Evolutionary conservation across 345 rosid genomes (phyloP), one percentile per base, ranked within the genome.

Genomic region (Gossypium longicalyx): DNA sequence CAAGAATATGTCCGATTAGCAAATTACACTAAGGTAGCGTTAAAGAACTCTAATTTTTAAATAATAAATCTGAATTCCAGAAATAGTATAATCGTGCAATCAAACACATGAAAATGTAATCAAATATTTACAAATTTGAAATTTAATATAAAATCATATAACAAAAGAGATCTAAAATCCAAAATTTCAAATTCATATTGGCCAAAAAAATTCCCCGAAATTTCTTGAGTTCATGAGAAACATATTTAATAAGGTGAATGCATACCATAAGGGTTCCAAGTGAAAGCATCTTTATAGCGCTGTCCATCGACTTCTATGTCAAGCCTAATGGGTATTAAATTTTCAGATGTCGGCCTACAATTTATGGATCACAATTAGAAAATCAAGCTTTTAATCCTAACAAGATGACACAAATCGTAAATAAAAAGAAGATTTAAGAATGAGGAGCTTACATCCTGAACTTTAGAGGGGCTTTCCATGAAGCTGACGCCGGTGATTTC

Each of bases 221-320:
- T 47, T 66, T 67, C 43, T 67, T 48, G 19, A 25, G 23, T 23
- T 15, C 57, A 48, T 48, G 5, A 66, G 29, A 67, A 48, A 67
- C 6, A 48, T 15, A 48, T 38, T 9, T 34, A 29, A 29, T 47
- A 48, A 67, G 13, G 71, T 48, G 12, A 25, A 20, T 65, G 34
- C 29, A 63, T 76, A 94, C 98, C 98, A 74, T 87, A 82, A 83
- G 98, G 97, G 78, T 91, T 94, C 98, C 98, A 94, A 71, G 98
- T 92, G 83, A 94, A 92, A 76, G 98, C 89, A 64, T 94, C 98
- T 79, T 89, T 91, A 78, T 83, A 89, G 48, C 91, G 92, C 67
- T 91, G 98, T 74, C 96, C 97, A 43, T 93, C 99, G 80, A 86
- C 85, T 86, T 95, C 98, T 12, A 95, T 90, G 80, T 91, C 96